Evolutionary conservation across 805 yeast genomes (phyloP).

Genomic region (Gaillardinia entomophila): DNA sequence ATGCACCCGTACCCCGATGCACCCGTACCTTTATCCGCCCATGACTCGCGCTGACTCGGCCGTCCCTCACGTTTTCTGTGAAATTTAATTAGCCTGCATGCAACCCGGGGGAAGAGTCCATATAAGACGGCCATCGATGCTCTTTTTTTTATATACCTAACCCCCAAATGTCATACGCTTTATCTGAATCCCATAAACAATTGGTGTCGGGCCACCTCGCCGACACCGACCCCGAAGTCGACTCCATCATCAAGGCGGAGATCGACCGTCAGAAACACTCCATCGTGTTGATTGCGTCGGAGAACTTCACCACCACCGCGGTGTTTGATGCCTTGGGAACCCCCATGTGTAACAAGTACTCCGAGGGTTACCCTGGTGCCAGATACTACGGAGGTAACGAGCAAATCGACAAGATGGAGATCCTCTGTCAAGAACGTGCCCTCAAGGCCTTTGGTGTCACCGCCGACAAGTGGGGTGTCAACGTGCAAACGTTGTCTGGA

Average conservation of each 20-base stretch:
- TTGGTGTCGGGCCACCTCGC: conserved; percentile 58
- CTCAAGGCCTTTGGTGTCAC: conserved; percentile 72
- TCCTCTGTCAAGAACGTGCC: conserved; percentile 87
- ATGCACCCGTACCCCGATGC: background rate
- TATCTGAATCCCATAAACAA: conserved; percentile 43
- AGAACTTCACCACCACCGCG: conserved; percentile 91
- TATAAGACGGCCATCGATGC: background rate
- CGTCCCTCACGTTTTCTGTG: background rate
- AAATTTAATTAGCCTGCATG: background rate
- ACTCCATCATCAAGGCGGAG: conserved; percentile 69
- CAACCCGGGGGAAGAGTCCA: background rate
- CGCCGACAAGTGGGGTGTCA: conserved; percentile 91
- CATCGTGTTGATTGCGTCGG: conserved; percentile 89
- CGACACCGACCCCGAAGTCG: conserved; percentile 82
- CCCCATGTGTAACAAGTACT: conserved; percentile 95
- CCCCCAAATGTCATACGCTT: conserved; percentile 37
- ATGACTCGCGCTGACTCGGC: background rate
- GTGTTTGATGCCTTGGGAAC: conserved; percentile 94
- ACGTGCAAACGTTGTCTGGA: conserved; percentile 92
- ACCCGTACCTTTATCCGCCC: background rate
- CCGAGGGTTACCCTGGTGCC: conserved; percentile 98
- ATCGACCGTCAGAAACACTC: conserved; percentile 85
- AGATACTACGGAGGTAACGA: conserved; percentile 98
- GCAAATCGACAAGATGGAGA: conserved; percentile 86
- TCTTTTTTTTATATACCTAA: background rate